phyloP scores from a whole-genome alignment of 192 early-diverging fungal species.

The Entrophospora sp. region DNA sequence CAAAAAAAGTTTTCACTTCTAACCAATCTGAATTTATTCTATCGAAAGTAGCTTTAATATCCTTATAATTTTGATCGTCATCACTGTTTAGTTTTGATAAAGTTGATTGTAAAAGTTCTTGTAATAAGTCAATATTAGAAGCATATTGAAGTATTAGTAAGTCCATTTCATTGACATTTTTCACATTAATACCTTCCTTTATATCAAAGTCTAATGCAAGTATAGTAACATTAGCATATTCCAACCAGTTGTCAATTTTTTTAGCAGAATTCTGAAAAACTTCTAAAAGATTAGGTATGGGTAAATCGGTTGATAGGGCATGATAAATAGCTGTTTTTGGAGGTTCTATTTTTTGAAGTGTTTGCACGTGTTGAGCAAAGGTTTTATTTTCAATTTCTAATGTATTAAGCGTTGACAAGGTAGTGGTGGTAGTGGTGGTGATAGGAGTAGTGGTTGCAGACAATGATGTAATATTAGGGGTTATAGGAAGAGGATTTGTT shows the following conservation, averaged over 20 bases:
- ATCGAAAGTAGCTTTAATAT: slow-evolving; percentile 28
- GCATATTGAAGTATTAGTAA: slow-evolving; percentile 34
- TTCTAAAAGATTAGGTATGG: slow-evolving; percentile 27
- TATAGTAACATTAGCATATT: slow-evolving; percentile 42
- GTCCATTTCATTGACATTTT: slow-evolving; percentile 34
- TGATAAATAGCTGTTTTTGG: slow-evolving; percentile 36
- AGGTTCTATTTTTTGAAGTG: slow-evolving; percentile 26
- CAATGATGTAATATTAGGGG: too few species aligned
- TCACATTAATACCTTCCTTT: slow-evolving; percentile 30
- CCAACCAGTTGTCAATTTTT: slow-evolving; percentile 38
- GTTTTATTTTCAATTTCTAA: slow-evolving; percentile 12
- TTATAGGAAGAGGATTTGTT: too few species aligned
- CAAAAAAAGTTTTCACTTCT: slow-evolving; percentile 45
- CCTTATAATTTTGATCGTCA: slow-evolving; percentile 15
- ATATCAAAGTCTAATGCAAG: slow-evolving; percentile 45
- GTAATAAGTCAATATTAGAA: slow-evolving; percentile 34
- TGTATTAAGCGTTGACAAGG: too few species aligned
- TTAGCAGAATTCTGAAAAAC: slow-evolving; percentile 27
- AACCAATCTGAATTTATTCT: slow-evolving; percentile 47
- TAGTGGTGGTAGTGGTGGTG: too few species aligned
- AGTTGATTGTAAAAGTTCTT: slow-evolving; percentile 29
- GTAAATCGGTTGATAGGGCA: slow-evolving; percentile 29
- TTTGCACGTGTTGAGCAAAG: slow-evolving; percentile 25
- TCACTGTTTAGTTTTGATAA: slow-evolving; percentile 21
- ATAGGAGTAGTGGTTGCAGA: too few species aligned